These are phyloP conservation scores for Melanogaster broomeanus DNA, from an alignment of 768 basidiomycete genomes.

Conservation along the genomic window DNA sequence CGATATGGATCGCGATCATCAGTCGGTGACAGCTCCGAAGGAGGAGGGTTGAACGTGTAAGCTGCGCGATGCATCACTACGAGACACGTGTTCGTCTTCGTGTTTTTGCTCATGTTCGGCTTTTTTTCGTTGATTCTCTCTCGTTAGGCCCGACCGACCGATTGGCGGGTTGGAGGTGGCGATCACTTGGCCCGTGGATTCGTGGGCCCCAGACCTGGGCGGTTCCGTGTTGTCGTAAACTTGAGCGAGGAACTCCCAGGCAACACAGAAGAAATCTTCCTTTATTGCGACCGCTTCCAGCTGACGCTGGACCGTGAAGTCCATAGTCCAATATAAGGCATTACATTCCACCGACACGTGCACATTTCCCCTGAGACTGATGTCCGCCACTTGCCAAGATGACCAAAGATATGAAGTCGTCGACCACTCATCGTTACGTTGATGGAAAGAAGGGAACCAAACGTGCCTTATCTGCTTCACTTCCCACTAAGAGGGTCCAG, in stretches of 20 bases:
- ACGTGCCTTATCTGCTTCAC: background rate
- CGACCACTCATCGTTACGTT: background rate
- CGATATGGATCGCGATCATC: slow-evolving; percentile 2
- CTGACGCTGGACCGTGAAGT: slow-evolving; percentile 2
- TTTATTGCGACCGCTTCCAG: slow-evolving; percentile 2
- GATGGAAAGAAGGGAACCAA: background rate
- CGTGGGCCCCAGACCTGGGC: background rate
- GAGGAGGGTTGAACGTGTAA: background rate
- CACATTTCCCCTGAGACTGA: background rate
- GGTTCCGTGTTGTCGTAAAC: no score
- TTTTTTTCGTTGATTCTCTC: slow-evolving; percentile 2
- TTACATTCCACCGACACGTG: background rate
- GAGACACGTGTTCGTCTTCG: slow-evolving; percentile 23
- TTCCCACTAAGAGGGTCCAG: slow-evolving; percentile 3
- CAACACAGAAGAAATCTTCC: background rate
- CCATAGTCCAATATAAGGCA: background rate
- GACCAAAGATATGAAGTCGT: no score
- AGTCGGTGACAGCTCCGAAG: background rate
- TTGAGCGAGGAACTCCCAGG: no score
- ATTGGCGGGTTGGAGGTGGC: slow-evolving; percentile 5
- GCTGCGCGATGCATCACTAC: slow-evolving; percentile 5
- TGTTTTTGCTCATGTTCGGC: slow-evolving; percentile 10
- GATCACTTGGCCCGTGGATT: background rate
- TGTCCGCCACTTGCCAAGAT: background rate
- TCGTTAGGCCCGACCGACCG: background rate